A percentile compares a stretch with the other conserved stretches of the same genome.
Evolutionary conservation across 192 early-diverging fungal species (phyloP).

Genomic region (Coemansia javaensis): DNA sequence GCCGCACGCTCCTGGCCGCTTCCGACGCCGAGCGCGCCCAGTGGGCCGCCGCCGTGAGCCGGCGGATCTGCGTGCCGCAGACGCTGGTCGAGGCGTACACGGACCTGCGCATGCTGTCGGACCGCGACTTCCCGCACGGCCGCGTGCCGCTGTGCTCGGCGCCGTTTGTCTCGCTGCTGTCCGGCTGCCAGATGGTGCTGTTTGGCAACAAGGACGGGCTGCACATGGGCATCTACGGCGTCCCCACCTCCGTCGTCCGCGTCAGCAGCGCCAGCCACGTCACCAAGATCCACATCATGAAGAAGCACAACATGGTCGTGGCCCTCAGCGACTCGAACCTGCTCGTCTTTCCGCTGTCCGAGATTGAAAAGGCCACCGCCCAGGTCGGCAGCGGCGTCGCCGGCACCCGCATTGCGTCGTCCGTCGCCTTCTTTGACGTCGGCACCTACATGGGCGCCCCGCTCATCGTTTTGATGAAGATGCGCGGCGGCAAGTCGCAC

Average conservation of each 20-base stretch:
- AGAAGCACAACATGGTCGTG: conserved; percentile 29
- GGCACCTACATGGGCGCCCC: conserved; percentile 32
- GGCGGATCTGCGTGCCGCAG: conserved; percentile 35
- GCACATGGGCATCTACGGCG: conserved; percentile 45
- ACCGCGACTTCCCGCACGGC: conserved; percentile 32
- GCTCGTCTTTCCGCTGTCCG: conserved; percentile 33
- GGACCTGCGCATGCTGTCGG: conserved; percentile 33
- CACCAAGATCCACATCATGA: conserved; percentile 38
- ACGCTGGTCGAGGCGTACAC: conserved; percentile 49
- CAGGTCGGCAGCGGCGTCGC: conserved; percentile 13
- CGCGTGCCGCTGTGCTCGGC: conserved; percentile 44
- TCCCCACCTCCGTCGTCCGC: conserved; percentile 43
- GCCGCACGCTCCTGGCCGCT: conserved; percentile 27
- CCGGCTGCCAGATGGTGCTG: conserved; percentile 45
- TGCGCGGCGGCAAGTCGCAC: conserved; percentile 41
- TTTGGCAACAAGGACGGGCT: conserved; percentile 43
- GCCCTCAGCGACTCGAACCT: conserved; percentile 36
- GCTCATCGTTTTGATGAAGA: conserved; percentile 44
- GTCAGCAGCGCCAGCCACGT: conserved; percentile 17
- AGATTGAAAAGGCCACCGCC: conserved; percentile 30
- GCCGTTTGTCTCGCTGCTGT: conserved; percentile 23
- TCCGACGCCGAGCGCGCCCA: conserved; percentile 23
- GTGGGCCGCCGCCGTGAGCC: conserved; percentile 22
- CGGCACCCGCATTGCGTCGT: conserved; percentile 37
- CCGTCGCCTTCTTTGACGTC: conserved; percentile 43